Percentiles rank a stretch among this genome's conserved stretches.
Conservation (phyloP, 768 basidiomycete species). For the Termitomyces sp. region DNA sequence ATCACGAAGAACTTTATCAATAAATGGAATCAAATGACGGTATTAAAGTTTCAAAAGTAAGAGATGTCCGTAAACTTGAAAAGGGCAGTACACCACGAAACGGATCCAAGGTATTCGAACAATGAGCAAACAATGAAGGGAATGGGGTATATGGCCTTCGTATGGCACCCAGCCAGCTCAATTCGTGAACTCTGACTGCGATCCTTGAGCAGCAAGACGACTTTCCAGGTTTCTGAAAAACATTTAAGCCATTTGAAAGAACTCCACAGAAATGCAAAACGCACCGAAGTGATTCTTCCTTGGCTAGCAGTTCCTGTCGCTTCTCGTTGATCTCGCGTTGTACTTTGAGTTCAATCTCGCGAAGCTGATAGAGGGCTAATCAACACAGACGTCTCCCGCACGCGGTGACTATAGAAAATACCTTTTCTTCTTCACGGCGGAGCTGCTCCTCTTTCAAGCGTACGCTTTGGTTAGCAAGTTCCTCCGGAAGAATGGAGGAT, state of each 20-base stretch:
- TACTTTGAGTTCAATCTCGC: conserved; percentile 97
- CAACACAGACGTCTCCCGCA: conserved; percentile 12
- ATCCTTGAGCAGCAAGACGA: conserved; percentile 86
- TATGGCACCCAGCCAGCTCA: conserved; percentile 29
- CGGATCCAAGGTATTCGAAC: conserved; percentile 30
- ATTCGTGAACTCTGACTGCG: conserved; percentile 76
- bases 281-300: conserved; percentile 90
- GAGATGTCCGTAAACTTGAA: conserved; percentile 25
- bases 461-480: conserved; percentile 94
- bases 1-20: conserved; percentile 1
- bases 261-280: neutral
- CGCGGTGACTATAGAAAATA: conserved; percentile 22
- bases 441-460: conserved; percentile 99
- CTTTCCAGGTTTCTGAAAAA: conserved; percentile 78
- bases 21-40: conserved; percentile 9
- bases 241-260: conserved; percentile 3
- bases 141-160: conserved; percentile 21
- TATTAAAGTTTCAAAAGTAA: conserved; percentile 15
- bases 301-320: conserved; percentile 92
- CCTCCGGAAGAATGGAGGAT: conserved; percentile 91
- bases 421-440: conserved; percentile 95
- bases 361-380: conserved; percentile 50
- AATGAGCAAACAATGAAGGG: conserved; percentile 20
- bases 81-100: conserved; percentile 27
- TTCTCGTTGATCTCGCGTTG: conserved; percentile 98